A percentile compares a stretch with the other conserved stretches of the same genome.
Conservation (phyloP, 2,329 filamentous ascomycete species). For the Penicillium sp. region DNA sequence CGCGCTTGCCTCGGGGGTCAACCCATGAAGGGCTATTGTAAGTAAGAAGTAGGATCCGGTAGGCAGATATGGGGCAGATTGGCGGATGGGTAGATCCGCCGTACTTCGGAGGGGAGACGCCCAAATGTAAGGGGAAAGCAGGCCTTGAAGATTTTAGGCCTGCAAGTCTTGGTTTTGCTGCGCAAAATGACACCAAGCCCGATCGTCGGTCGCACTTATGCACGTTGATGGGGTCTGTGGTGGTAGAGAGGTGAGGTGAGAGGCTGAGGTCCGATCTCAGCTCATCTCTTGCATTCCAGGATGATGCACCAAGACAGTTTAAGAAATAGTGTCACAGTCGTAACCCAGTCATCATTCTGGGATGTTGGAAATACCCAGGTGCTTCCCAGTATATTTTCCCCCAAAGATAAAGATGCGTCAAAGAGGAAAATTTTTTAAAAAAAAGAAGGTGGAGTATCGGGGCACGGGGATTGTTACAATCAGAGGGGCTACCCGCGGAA, state of each 20-base stretch:
- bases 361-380: neutral
- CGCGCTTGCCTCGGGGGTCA: conserved; percentile 20
- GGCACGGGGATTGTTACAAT: conserved; percentile 1
- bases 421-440: neutral
- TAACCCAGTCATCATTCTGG: neutral
- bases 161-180: neutral
- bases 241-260: conserved; percentile 12
- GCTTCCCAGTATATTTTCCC: neutral
- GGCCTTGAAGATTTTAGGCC: conserved; percentile 7
- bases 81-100: conserved; percentile 23
- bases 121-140: conserved; percentile 20
- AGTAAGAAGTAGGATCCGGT: conserved; percentile 14
- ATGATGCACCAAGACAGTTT: neutral
- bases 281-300: conserved; percentile 15
- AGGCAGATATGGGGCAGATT: conserved; percentile 13
- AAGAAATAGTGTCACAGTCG: neutral
- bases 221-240: conserved; percentile 30
- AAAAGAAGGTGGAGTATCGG: conserved; percentile 13
- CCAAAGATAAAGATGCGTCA: neutral
- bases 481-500: neutral
- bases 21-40: conserved; percentile 18
- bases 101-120: conserved; percentile 5
- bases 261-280: conserved; percentile 19
- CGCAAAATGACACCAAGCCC: conserved; percentile 17
- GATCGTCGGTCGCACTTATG: conserved; percentile 38